These are phyloP conservation scores for Torulaspora indica DNA, from an alignment of 805 yeast species.

Conservation along the genomic window DNA sequence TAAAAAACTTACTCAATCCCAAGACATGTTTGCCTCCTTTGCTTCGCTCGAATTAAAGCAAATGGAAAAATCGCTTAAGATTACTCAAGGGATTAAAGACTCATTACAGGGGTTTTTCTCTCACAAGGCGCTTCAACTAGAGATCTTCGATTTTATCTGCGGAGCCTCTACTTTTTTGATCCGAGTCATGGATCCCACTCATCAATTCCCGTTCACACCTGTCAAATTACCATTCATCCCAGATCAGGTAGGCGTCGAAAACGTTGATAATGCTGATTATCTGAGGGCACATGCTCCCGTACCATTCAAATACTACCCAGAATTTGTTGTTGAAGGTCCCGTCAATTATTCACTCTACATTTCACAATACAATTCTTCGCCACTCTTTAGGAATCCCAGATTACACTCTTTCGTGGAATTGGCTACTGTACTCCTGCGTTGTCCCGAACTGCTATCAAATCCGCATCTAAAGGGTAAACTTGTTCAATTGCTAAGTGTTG, in stretches of 20 bases:
- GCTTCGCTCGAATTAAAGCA: constrained; percentile 45
- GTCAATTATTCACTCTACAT: constrained; percentile 65
- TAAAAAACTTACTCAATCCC: constrained; percentile 21
- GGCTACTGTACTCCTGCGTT: constrained; percentile 68
- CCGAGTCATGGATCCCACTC: constrained; percentile 67
- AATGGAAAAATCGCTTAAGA: constrained; percentile 41
- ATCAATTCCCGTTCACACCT: constrained; percentile 51
- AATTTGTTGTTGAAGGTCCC: constrained; percentile 76
- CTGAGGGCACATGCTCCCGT: constrained; percentile 59
- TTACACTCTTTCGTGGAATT: constrained; percentile 61
- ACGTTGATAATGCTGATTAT: constrained; percentile 70
- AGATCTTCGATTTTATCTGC: constrained; percentile 68
- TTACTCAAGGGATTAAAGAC: constrained; percentile 44
- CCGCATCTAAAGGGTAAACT: constrained; percentile 88
- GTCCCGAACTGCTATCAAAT: constrained; percentile 80
- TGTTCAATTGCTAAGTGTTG: constrained; percentile 74
- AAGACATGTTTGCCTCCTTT: constrained; percentile 32
- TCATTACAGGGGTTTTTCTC: constrained; percentile 61
- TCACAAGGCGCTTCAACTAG: constrained; percentile 54
- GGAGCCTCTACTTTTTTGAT: constrained; percentile 72
- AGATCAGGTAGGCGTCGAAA: constrained; percentile 56
- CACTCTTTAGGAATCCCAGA: constrained; percentile 51
- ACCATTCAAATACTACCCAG: constrained; percentile 83
- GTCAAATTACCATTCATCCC: constrained; percentile 56
- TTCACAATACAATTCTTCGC: constrained; percentile 51